phyloP scores from a whole-genome alignment of 2,329 filamentous ascomycete genomes.

The Calonectria crousiana region DNA sequence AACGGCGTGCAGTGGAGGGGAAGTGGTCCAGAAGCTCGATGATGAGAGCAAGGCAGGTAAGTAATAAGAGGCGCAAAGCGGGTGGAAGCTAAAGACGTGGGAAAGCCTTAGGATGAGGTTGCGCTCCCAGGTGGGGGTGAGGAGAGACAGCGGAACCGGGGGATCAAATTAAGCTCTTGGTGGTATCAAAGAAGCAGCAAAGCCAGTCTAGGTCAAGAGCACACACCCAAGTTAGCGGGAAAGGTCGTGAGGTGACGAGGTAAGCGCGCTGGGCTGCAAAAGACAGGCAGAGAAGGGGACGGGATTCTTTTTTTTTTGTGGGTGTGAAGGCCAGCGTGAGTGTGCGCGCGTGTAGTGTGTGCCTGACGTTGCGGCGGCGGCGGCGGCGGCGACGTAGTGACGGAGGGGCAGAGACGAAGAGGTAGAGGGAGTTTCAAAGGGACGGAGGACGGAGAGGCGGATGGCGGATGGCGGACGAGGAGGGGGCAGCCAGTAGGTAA shows the following conservation, averaged over 20 bases:
- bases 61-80: constrained; percentile 6
- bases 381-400: constrained; percentile 39
- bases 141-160: constrained; percentile 16
- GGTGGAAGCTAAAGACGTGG: constrained; percentile 17
- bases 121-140: constrained; percentile 20
- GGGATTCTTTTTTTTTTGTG: constrained; percentile 20
- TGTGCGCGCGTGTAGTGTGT: constrained; percentile 12
- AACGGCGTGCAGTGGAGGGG: not conserved
- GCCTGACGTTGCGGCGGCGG: constrained; percentile 31
- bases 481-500: constrained; percentile 28
- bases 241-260: constrained; percentile 2
- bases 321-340: constrained; percentile 12
- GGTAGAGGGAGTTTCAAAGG: constrained; percentile 37
- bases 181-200: constrained; percentile 23
- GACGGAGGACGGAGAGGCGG: constrained; percentile 39
- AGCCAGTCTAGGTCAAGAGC: constrained; percentile 16
- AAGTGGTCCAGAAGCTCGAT: not conserved
- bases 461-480: constrained; percentile 41
- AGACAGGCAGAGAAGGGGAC: constrained; percentile 6
- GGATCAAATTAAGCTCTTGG: constrained; percentile 25
- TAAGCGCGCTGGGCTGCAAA: constrained; percentile 6
- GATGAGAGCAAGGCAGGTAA: constrained; percentile 1
- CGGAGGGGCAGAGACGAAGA: constrained; percentile 42
- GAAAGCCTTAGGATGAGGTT: constrained; percentile 16
- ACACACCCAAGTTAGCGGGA: constrained; percentile 15